phyloP scores from a whole-genome alignment of 371 early-diverging fungal species.

The Mucor velutinosus region DNA sequence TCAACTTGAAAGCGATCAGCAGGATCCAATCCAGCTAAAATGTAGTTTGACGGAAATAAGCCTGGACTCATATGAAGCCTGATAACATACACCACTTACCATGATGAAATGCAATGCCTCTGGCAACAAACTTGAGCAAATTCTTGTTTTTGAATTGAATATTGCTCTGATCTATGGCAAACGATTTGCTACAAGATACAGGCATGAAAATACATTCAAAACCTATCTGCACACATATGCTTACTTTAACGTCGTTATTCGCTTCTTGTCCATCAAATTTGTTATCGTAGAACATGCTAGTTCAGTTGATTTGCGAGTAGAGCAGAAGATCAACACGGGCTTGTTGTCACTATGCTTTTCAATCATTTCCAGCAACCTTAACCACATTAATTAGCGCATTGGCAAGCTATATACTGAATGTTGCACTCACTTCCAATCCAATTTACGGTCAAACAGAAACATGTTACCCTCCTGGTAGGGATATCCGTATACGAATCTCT shows the following conservation, averaged over 20 bases:
- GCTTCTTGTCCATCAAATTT: slow-evolving; percentile 30
- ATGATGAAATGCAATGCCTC: slow-evolving; percentile 79
- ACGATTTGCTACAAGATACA: neutral
- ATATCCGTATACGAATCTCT: slow-evolving; percentile 65
- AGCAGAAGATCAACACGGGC: slow-evolving; percentile 75
- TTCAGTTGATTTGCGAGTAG: slow-evolving; percentile 71
- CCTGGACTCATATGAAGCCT: neutral
- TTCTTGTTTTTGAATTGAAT: slow-evolving; percentile 31
- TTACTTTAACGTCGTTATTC: slow-evolving; percentile 26
- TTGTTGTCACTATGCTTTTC: slow-evolving; percentile 54
- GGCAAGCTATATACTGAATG: neutral
- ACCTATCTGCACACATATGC: no score
- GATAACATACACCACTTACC: slow-evolving; percentile 25
- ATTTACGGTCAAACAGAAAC: slow-evolving; percentile 66
- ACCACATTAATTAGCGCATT: neutral
- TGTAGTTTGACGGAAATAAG: neutral
- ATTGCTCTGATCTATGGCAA: neutral
- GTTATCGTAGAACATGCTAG: slow-evolving; percentile 61
- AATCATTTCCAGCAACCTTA: slow-evolving; percentile 65
- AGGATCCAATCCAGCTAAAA: slow-evolving; percentile 62
- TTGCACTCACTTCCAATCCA: slow-evolving; percentile 70
- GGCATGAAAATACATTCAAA: neutral
- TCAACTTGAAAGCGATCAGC: slow-evolving; percentile 72
- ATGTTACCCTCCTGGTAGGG: slow-evolving; percentile 39
- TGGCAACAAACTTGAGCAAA: slow-evolving; percentile 38